Conservation (phyloP, 2,329 filamentous ascomycete genomes). For the Sclerotinia subarctica region DNA sequence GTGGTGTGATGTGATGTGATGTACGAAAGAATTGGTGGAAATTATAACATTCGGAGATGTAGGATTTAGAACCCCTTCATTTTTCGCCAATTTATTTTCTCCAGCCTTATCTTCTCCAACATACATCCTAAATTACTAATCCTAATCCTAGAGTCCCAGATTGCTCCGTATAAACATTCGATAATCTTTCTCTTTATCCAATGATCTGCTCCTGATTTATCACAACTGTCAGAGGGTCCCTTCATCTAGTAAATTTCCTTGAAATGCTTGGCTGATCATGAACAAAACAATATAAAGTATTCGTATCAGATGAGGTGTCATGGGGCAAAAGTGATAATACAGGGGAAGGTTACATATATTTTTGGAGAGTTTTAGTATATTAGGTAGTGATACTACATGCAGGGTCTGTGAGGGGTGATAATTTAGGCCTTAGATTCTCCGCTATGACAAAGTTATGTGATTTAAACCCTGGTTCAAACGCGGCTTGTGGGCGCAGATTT, state of each 20-base stretch:
- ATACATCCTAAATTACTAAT: not conserved
- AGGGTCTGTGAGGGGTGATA: constrained; percentile 18
- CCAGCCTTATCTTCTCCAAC: not conserved
- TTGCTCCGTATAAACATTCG: not conserved
- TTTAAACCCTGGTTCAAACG: constrained; percentile 10
- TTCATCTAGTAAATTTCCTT: not conserved
- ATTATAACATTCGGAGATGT: not conserved
- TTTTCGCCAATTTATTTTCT: not conserved
- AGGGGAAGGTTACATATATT: constrained; percentile 4
- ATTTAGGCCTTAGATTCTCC: constrained; percentile 11
- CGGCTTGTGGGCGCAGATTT: constrained; percentile 13
- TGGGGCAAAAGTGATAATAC: constrained; percentile 3
- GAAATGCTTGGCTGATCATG: constrained; percentile 24
- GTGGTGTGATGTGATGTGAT: constrained; percentile 9
- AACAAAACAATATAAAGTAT: constrained; percentile 25
- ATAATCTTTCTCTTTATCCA: not conserved
- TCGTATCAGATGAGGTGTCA: constrained; percentile 26
- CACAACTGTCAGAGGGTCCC: not conserved
- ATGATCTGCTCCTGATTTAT: not conserved
- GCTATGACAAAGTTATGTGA: constrained; percentile 14
- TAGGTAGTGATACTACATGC: constrained; percentile 14
- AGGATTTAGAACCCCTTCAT: constrained; percentile 7
- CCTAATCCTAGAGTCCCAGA: not conserved
- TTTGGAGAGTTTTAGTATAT: not conserved
- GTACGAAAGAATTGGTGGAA: constrained; percentile 11